Evolutionary conservation across 2,329 filamentous ascomycete species (phyloP).

Genomic region (Xylariaceae sp.): DNA sequence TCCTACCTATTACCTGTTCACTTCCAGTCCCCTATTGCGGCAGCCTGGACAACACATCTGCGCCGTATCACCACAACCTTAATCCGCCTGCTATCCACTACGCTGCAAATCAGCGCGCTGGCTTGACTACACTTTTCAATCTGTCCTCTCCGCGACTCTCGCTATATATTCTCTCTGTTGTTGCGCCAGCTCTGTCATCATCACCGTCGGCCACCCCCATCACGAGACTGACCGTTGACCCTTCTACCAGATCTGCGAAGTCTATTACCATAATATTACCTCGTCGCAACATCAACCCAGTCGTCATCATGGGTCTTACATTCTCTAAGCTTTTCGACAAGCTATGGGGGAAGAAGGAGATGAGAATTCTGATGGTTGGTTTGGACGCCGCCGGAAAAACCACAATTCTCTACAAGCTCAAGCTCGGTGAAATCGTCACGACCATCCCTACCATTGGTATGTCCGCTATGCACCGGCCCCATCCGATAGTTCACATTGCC

Average conservation of each 20-base stretch:
- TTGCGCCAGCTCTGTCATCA: not conserved
- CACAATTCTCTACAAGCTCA: slow-evolving; percentile 99
- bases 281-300: slow-evolving; percentile 33
- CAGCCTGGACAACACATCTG: slow-evolving; percentile 19
- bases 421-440: slow-evolving; percentile 98
- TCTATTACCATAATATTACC: slow-evolving; percentile 23
- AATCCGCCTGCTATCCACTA: slow-evolving; percentile 1
- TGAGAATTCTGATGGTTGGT: slow-evolving; percentile 99
- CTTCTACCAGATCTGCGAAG: slow-evolving; percentile 12
- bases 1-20: slow-evolving; percentile 19
- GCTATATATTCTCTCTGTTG: not conserved
- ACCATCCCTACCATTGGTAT: slow-evolving; percentile 97
- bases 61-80: not conserved
- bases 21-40: slow-evolving; percentile 23
- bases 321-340: slow-evolving; percentile 96
- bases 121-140: not conserved
- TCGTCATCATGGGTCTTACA: slow-evolving; percentile 90
- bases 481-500: not conserved
- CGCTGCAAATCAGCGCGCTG: too few species aligned
- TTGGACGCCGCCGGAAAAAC: slow-evolving; percentile 99
- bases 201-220: slow-evolving; percentile 5
- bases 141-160: not conserved
- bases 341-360: slow-evolving; percentile 99
- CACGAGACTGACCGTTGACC: slow-evolving; percentile 11
- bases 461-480: slow-evolving; percentile 21